A percentile compares a stretch with the other conserved stretches of the same genome.
These are phyloP conservation scores for Stagonosporopsis vannaccii DNA, from an alignment of 2,329 filamentous ascomycete species.

Conservation along the genomic window DNA sequence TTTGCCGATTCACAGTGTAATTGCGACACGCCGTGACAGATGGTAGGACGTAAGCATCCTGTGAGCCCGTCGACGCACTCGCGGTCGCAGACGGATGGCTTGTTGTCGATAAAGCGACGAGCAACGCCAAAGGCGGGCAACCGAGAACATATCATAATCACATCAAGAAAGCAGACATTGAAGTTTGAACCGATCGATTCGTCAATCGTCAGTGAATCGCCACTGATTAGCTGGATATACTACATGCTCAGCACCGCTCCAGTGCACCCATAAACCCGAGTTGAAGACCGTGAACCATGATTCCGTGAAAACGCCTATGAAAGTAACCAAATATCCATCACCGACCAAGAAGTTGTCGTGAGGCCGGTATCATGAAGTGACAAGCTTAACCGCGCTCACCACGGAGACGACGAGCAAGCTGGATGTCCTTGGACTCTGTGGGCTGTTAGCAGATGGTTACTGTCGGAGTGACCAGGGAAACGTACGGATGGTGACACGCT, in stretches of 20 bases:
- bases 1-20: conserved; percentile 2
- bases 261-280: conserved; percentile 47
- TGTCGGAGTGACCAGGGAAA: conserved; percentile 3
- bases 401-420: conserved; percentile 73
- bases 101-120: too few relatives aligned
- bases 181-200: conserved; percentile 44
- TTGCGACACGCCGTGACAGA: not conserved
- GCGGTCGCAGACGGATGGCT: too few relatives aligned
- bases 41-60: not conserved
- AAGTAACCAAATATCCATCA: conserved; percentile 38
- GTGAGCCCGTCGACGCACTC: too few relatives aligned
- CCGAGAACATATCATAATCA: not conserved
- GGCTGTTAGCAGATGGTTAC: conserved; percentile 27
- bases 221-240: conserved; percentile 50
- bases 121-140: not conserved
- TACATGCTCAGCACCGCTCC: conserved; percentile 48
- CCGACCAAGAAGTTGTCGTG: conserved; percentile 36
- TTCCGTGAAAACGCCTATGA: conserved; percentile 45
- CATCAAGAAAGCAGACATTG: conserved; percentile 16
- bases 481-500: conserved; percentile 82
- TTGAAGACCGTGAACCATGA: conserved; percentile 48
- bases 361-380: conserved; percentile 31
- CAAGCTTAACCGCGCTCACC: conserved; percentile 60
- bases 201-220: conserved; percentile 42
- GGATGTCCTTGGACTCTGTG: conserved; percentile 93